Base-by-base conservation (phyloP, 148 eudicot species). In the Persicaria tinctoria region DNA sequence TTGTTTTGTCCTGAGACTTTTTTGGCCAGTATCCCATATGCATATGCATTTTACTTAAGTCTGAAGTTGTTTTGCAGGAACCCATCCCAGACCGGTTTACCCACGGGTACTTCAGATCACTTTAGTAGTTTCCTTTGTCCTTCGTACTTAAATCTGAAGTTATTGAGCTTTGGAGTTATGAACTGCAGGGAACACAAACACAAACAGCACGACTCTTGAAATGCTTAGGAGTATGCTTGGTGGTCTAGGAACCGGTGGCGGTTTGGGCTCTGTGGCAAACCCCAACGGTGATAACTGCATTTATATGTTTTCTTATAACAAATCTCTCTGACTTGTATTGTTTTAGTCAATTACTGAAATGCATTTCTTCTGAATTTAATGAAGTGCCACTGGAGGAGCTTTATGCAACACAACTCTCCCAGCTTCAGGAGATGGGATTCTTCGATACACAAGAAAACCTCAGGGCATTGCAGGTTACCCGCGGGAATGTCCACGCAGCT, bases 361-460 rank as follows among this genome's bases (percentile, higher is more conserved):
- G 38, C 41, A 32, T n/a, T 8, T 8, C 50, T 18, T 17, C 23
- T 50, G 10, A 14, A 50, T 76, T 32, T 18, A 0, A 8, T 78
- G 78, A 70, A 92, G 98, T 89, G 74, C 93, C 98, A 16, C 98
- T 97, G 0, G 98, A 95, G 79, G 96, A 95, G 77, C 96, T 87
- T n/a, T 95, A 95, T 82, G 96, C 97, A 27, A 90, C 88, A 44
- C 97, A 95, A 76, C 87, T 95, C 10, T 80, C 90, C 9, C 98
- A 92, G 79, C 92, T 95, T 59, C 98, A 92, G 83, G 98, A 95
- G 80, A 92, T 92, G 98, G 98, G 98, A 8, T 95, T 95, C 82
- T 86, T 90, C 47, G 97, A 95, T 55, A 82, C 93, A 20, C 86
- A 85, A 80, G 98, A 87, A 84, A 95, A 95, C 72, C 89, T 95